phyloP scores from a whole-genome alignment of 1,284 basidiomycete genomes.

The Mrakiaceae sp. region DNA sequence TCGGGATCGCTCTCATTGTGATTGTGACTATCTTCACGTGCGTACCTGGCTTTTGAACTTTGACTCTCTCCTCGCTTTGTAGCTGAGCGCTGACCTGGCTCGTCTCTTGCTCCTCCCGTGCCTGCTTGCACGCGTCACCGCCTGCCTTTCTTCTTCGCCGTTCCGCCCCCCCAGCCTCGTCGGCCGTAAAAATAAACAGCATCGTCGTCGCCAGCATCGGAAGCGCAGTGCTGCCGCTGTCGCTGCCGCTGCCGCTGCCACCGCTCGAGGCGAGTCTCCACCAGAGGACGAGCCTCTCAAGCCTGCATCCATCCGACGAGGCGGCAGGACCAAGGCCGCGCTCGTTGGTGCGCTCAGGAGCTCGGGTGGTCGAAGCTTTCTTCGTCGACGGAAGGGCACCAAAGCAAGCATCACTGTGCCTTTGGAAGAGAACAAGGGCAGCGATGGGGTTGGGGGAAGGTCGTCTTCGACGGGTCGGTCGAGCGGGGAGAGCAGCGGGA shows the following conservation, averaged over 20 bases:
- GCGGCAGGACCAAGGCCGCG: no score
- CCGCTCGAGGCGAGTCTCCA: neutral
- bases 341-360: no score
- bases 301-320: neutral
- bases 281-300: neutral
- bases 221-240: neutral
- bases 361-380: no score
- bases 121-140: neutral
- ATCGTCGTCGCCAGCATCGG: neutral
- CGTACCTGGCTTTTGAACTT: neutral
- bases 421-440: no score
- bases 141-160: neutral
- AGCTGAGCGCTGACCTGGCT: neutral
- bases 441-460: no score
- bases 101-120: neutral
- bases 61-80: neutral
- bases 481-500: no score
- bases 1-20: slow-evolving; percentile 4
- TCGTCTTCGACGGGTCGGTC: no score
- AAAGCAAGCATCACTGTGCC: no score
- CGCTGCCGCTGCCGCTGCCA: neutral
- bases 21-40: slow-evolving; percentile 7
- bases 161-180: neutral
- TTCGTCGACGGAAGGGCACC: no score
- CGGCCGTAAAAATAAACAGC: neutral